Conservation (phyloP, 495 filamentous ascomycete genomes). For the Aspergillus hancockii region DNA sequence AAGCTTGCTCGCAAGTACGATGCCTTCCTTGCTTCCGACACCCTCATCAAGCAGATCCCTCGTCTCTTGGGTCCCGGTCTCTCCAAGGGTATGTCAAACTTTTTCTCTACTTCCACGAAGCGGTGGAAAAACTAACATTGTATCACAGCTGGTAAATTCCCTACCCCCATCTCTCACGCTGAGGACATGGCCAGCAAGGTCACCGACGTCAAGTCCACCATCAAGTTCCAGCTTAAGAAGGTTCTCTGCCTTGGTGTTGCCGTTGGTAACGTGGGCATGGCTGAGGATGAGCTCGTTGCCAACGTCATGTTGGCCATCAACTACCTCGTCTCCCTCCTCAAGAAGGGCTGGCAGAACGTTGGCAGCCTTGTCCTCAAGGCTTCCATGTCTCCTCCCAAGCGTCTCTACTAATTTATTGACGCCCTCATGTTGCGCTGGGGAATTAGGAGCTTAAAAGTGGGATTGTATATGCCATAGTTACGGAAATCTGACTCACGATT, state of each 20-base stretch:
- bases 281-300: conserved; percentile 88
- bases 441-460: conserved; percentile 28
- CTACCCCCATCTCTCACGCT: conserved; percentile 91
- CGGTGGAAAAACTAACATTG: conserved; percentile 14
- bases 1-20: conserved; percentile 99
- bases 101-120: not conserved
- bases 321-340: conserved; percentile 96
- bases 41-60: conserved; percentile 98
- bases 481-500: conserved; percentile 39
- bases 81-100: conserved; percentile 75
- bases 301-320: conserved; percentile 99
- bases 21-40: conserved; percentile 94
- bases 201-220: conserved; percentile 98
- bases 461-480: conserved; percentile 36
- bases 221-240: conserved; percentile 99
- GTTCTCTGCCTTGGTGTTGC: conserved; percentile 99
- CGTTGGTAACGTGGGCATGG: conserved; percentile 97
- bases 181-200: conserved; percentile 93
- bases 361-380: conserved; percentile 99
- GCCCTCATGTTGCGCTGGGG: conserved; percentile 32
- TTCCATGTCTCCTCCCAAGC: conserved; percentile 96
- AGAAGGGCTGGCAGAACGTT: conserved; percentile 99
- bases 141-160: conserved; percentile 91
- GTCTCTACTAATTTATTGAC: conserved; percentile 76
- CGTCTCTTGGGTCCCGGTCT: conserved; percentile 98